Base-by-base conservation (phyloP, 176 grass and related monocot species). In the Zoysia pacifica region DNA sequence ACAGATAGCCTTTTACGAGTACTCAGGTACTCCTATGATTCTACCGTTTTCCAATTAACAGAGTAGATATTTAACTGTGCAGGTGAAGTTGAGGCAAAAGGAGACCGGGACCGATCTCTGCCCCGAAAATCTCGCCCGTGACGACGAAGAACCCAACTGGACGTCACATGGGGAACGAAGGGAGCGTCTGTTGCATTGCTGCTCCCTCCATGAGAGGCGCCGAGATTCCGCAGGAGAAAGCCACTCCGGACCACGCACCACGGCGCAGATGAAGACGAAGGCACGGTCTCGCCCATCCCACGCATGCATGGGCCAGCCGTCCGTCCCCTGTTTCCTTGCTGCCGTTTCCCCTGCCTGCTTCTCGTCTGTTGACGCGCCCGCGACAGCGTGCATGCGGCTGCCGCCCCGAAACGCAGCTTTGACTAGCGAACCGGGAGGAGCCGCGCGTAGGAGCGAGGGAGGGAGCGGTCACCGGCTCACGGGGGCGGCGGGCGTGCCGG, bases 141-240 rank as follows among this genome's bases (percentile, higher is more conserved):
- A 81, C 58, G 56, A 77, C 28, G 69, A 86, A 73, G 76, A 78
- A 73, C 76, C 79, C 79, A 86, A 42, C 75, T 72, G 86, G 68
- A 78, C 39, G 65, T 75, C 91, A 82, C 86, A 89, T 91, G 92
- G 83, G 86, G 62, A 41, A 79, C 11, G 37, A 67, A 67, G 44
- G 16, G 12, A 43, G 51, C 51, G 56, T 59, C 9, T 28, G 28
- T 28, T 28, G 59, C 59, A 11, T 20, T 62, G 20, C 59, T 62
- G 28, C 28, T 18, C 19, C 48, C 47, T 11, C 54, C 41, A 20
- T 10, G 41, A 58, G 72, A 44, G 73, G 62, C 54, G n/a, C 73
- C 55, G 44, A 48, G 73, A 54, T 62, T 18, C 50, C 6, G 9
- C 48, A 15, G 13, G 11, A 40, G 70, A 15, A 62, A 36, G 56